phyloP scores from a whole-genome alignment of 2,329 filamentous ascomycete genomes.

The Cryphonectria nitschkei region DNA sequence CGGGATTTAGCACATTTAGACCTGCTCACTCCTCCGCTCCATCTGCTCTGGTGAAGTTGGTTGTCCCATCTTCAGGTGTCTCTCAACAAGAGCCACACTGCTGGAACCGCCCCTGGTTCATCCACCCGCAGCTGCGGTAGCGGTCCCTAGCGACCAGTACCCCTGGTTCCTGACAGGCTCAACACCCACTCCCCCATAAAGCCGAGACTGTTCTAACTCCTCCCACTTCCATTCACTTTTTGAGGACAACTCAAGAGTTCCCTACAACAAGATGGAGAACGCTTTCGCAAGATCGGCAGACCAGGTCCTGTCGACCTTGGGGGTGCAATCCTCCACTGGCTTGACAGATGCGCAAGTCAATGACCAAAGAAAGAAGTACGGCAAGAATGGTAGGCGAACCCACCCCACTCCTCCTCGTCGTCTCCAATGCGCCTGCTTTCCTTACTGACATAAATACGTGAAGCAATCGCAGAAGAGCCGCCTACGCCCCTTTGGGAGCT shows the following conservation, averaged over 20 bases:
- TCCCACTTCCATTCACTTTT: slow-evolving; percentile 23
- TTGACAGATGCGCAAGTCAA: slow-evolving; percentile 63
- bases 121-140: slow-evolving; percentile 17
- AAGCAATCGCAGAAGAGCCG: slow-evolving; percentile 79
- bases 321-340: slow-evolving; percentile 58
- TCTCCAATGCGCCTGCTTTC: not conserved
- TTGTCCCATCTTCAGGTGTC: not conserved
- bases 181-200: slow-evolving; percentile 4
- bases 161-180: slow-evolving; percentile 16
- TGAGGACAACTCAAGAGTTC: slow-evolving; percentile 28
- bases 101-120: not conserved
- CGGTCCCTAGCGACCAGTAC: slow-evolving; percentile 15
- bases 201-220: slow-evolving; percentile 1
- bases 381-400: slow-evolving; percentile 64
- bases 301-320: slow-evolving; percentile 63
- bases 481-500: slow-evolving; percentile 96
- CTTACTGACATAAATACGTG: slow-evolving; percentile 16
- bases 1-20: not conserved
- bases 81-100: slow-evolving; percentile 3
- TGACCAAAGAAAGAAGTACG: slow-evolving; percentile 60
- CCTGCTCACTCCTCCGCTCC: not conserved
- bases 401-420: slow-evolving; percentile 12
- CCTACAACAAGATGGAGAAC: slow-evolving; percentile 57
- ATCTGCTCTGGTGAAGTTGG: not conserved
- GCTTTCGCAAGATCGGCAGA: slow-evolving; percentile 62